Evolutionary conservation across 148 eudicot species (phyloP), one percentile per base, ranked within the genome.

Genomic region (Beta vulgaris): DNA sequence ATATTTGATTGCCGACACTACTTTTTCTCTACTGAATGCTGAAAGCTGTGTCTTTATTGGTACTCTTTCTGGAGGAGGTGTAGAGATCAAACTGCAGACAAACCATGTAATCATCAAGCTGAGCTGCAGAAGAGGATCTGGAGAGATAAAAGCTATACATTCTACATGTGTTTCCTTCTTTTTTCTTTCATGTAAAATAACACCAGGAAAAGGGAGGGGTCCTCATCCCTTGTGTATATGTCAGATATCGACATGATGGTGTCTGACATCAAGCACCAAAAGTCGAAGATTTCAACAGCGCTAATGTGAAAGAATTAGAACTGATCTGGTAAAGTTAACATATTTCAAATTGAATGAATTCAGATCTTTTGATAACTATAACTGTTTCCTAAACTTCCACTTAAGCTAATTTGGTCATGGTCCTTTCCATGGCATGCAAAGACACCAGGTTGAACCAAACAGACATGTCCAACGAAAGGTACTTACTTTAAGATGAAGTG

Each of bases 21-120:
- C 96, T 71, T 87, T 92, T 61, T 88, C 96, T 77, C 86, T 73
- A 62, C 89, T 85, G 81, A 71, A 90, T 39, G 96, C 91, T 61
- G 92, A 87, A 79, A 95, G 99, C 73, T 89, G 90, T 69, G 99
- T 90, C 80, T 84, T 95, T 68, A 95, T 95, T 51, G 99, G 99
- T 79, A 95, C 94, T 86, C 99, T 89, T 87, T 95, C 96, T 28
- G 99, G 99, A 70, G 99, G 99, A 63, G 99, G 94, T 66, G 99
- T 95, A 42, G 97, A 81, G 72, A 95, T 95, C 75, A 95, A 88
- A 85, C 97, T 92, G 90, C 80, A 68, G 66, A 72, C 21, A 68
- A 69, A 73, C 43, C 10, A 58, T 35, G 39, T 18, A 62, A 18
- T 55, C 8, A 54, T 62, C 34, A 75, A 61, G 73, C 37, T 29